These are phyloP conservation scores for Hypericum perforatum DNA, from an alignment of 345 rosid genomes.

Conservation along the genomic window DNA sequence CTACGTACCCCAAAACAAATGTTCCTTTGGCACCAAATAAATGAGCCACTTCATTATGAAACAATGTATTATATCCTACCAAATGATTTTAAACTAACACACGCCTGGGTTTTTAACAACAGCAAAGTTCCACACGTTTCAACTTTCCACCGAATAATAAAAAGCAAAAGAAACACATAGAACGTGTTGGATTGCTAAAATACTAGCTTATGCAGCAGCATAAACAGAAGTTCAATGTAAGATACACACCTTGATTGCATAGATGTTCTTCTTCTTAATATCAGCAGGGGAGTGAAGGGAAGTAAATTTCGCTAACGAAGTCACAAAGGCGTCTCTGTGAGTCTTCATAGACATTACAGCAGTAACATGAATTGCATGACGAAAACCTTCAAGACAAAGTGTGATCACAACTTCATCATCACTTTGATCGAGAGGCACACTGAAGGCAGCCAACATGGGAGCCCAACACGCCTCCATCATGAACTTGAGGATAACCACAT, in stretches of 20 bases:
- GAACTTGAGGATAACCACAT: constrained; percentile 89
- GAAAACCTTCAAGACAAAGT: constrained; percentile 93
- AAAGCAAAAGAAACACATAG: too few species aligned
- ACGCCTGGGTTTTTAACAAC: too few species aligned
- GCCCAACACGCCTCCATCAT: constrained; percentile 99
- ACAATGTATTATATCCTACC: too few species aligned
- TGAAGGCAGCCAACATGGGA: constrained; percentile 99
- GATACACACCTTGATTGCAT: constrained; percentile 73
- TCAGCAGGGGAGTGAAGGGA: constrained; percentile 98
- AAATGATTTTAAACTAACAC: too few species aligned
- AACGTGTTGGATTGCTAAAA: too few species aligned
- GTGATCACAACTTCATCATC: constrained; percentile 79
- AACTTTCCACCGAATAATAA: too few species aligned
- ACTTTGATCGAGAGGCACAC: constrained; percentile 98
- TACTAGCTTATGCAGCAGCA: too few species aligned
- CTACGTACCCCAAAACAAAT: not conserved
- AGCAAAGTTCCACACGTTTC: too few species aligned
- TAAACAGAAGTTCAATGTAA: constrained; percentile 1
- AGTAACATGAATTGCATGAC: constrained; percentile 85
- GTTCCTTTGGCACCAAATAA: not conserved
- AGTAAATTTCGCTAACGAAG: constrained; percentile 96
- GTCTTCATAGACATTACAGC: constrained; percentile 99
- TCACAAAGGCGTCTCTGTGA: constrained; percentile 98
- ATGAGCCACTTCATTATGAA: too few species aligned
- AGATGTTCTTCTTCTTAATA: constrained; percentile 86